A percentile compares a stretch with the other conserved stretches of the same genome.
phyloP scores from a whole-genome alignment of 1,284 basidiomycete species.

The Sphaerobolus stellatus region DNA sequence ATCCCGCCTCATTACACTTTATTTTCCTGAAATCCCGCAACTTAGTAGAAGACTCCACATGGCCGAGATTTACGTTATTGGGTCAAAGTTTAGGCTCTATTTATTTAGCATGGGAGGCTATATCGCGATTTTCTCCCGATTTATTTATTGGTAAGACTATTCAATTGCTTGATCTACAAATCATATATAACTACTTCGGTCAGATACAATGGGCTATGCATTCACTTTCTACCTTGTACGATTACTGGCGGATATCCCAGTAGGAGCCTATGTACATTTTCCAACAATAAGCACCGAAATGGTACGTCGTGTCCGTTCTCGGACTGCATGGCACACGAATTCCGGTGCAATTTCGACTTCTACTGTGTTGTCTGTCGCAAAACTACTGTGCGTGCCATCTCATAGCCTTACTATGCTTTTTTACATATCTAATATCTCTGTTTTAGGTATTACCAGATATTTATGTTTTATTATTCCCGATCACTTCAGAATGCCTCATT shows the following conservation, averaged over 20 bases:
- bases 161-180: not conserved
- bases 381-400: constrained; percentile 63
- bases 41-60: constrained; percentile 80
- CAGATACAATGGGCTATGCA: constrained; percentile 98
- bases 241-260: constrained; percentile 61
- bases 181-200: not conserved
- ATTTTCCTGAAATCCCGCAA: constrained; percentile 72
- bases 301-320: constrained; percentile 75
- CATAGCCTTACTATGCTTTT: too few relatives aligned
- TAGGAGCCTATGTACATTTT: constrained; percentile 95
- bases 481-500: constrained; percentile 77
- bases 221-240: constrained; percentile 85
- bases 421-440: not conserved
- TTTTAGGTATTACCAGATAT: constrained; percentile 83
- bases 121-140: constrained; percentile 76
- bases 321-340: constrained; percentile 69
- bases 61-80: constrained; percentile 87
- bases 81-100: constrained; percentile 91
- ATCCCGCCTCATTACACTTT: constrained; percentile 68
- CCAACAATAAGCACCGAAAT: constrained; percentile 95
- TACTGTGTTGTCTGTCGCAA: constrained; percentile 57
- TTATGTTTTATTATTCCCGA: constrained; percentile 80
- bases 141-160: constrained; percentile 76
- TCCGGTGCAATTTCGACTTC: constrained; percentile 60
- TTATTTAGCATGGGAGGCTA: constrained; percentile 79